Conservation (phyloP, 129 eudicot species). For the Pulicaria dysenterica region DNA sequence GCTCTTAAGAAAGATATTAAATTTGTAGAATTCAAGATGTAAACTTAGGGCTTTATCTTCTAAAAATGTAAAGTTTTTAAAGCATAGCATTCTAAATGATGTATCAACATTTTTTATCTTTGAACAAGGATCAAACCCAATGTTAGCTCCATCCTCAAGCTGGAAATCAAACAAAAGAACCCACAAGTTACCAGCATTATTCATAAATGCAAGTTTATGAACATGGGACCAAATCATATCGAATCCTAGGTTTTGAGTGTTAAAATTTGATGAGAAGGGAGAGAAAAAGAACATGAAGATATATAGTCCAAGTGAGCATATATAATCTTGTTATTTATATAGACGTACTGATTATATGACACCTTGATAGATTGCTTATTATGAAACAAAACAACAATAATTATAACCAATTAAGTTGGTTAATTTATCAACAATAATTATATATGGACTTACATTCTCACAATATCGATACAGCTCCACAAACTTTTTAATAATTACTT, state of each 20-base stretch:
- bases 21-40: too few species aligned
- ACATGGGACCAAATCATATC: not conserved
- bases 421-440: constrained; percentile 18
- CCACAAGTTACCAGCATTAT: not conserved
- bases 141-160: not conserved
- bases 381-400: constrained; percentile 16
- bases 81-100: not conserved
- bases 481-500: not conserved
- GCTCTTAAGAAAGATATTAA: too few species aligned
- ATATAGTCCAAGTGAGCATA: not conserved
- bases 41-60: not conserved
- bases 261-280: not conserved
- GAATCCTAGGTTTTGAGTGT: not conserved
- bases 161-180: constrained; percentile 5
- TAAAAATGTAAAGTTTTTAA: not conserved
- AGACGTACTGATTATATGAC: constrained; percentile 8
- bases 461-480: constrained; percentile 13
- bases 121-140: not conserved
- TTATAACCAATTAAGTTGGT: constrained; percentile 17
- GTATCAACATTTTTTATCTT: not conserved
- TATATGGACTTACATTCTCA: constrained; percentile 35
- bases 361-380: constrained; percentile 19
- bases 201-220: not conserved
- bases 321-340: constrained; percentile 3
- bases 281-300: not conserved